Conservation (phyloP, 1,139 yeast species). For the Magnusiomyces fungicola region DNA sequence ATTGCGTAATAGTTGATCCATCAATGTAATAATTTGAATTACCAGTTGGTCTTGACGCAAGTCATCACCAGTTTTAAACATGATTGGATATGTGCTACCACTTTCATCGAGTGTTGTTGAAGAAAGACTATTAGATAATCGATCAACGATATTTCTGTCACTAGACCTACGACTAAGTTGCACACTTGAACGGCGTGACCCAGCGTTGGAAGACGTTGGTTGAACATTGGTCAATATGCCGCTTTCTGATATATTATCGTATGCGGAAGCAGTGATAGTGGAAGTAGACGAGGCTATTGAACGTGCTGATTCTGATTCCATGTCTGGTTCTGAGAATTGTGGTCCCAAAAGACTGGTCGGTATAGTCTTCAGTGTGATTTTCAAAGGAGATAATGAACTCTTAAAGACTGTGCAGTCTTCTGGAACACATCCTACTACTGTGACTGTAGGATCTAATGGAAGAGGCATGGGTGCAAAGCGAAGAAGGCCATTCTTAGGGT, state of each 20-base stretch:
- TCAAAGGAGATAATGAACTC: constrained; percentile 81
- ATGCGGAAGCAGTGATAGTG: neutral
- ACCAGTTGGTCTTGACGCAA: constrained; percentile 93
- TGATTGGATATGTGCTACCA: constrained; percentile 57
- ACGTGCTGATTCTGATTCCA: neutral
- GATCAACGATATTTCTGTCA: neutral
- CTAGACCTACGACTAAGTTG: neutral
- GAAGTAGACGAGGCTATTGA: neutral
- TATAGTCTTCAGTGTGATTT: constrained; percentile 62
- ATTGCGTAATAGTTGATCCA: constrained; percentile 82
- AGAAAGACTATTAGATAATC: neutral
- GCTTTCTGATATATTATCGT: neutral
- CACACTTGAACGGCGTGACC: neutral
- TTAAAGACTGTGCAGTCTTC: constrained; percentile 82
- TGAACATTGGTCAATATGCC: neutral
- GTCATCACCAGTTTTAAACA: constrained; percentile 96
- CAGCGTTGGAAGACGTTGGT: neutral
- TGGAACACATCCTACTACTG: constrained; percentile 68
- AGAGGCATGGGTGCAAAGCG: constrained; percentile 52
- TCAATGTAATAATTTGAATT: constrained; percentile 80
- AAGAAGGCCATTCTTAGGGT: constrained; percentile 35
- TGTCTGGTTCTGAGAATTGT: neutral
- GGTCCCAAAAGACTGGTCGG: neutral
- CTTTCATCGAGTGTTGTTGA: neutral
- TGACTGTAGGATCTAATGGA: constrained; percentile 64